Base-by-base conservation (phyloP, 331 rosid species). In the Pyrus hybrid region DNA sequence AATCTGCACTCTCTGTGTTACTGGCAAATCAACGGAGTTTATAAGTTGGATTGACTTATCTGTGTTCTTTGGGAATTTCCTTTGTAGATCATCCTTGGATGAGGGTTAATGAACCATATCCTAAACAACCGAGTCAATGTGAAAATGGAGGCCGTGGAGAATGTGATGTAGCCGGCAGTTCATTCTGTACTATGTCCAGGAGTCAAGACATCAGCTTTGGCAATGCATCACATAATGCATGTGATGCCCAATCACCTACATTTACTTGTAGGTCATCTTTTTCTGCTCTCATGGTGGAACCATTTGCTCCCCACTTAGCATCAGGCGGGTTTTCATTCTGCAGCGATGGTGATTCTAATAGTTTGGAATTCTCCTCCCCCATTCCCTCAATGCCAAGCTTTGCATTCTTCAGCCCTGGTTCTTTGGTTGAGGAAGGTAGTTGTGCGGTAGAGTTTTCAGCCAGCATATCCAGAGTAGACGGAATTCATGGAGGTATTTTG, bases 181-280 rank as follows among this genome's bases (percentile, higher is more conserved):
- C 93, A 66, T 87, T 88, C 78, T 88, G 90, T 73, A 32, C 20
- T 26, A 88, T 90, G 88, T 86, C 92, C 65, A 86, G 96, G 83
- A 87, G 80, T 85, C 88, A 75, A 71, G 97, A 92, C 81, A 81
- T 90, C 81, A 92, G 96, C 78, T 92, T 92, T 70, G 93, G 93
- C 3, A 10, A 74, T 5, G 87, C 67, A 53, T 87, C 93, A 20
- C 89, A 89, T 18, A 54, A 78, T 35, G 47, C 71, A 68, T 86
- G 90, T 30, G 89, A 88, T 22, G 81, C 79, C 62, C 90, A 80
- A 61, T 88, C 96, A 17, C 93, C 97, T 51, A 77, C 92, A 47
- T 90, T 89, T 84, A 86, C 93, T 0, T 92, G 98, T 83, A 87
- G 87, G 81, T 92, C 99, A 13, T 92, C 99, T 11, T 92, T 95